phyloP scores from a whole-genome alignment of 371 early-diverging fungal species.

The Mucor indicus region DNA sequence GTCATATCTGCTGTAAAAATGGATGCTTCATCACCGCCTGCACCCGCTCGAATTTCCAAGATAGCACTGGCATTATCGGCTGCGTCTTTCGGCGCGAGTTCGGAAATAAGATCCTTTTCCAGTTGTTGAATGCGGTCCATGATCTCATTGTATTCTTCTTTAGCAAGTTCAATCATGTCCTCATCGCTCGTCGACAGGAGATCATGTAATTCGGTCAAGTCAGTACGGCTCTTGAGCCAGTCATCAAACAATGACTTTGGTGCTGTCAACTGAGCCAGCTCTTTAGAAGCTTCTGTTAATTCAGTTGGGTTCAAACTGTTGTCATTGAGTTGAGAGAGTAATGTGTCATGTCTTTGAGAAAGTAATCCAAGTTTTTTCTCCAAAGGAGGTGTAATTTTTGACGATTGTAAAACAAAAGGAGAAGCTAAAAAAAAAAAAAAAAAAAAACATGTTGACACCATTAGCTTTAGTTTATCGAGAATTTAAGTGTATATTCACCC shows the following conservation, averaged over 20 bases:
- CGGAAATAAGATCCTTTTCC: slow-evolving; percentile 46
- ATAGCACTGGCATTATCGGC: slow-evolving; percentile 75
- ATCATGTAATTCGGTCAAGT: slow-evolving; percentile 29
- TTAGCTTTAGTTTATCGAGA: not conserved
- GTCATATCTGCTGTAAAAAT: slow-evolving; percentile 74
- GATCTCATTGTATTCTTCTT: slow-evolving; percentile 51
- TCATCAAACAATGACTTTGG: slow-evolving; percentile 30
- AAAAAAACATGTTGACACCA: not conserved
- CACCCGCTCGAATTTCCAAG: slow-evolving; percentile 78
- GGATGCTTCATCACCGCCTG: slow-evolving; percentile 85
- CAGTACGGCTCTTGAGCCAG: slow-evolving; percentile 29
- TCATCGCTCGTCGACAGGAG: slow-evolving; percentile 27
- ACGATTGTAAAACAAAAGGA: slow-evolving; percentile 12
- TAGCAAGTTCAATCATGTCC: slow-evolving; percentile 56
- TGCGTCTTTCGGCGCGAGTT: slow-evolving; percentile 59
- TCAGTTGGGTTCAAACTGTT: slow-evolving; percentile 18
- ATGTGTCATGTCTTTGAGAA: slow-evolving; percentile 32
- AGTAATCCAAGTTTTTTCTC: slow-evolving; percentile 26
- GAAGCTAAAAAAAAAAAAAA: not conserved
- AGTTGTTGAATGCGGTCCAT: slow-evolving; percentile 22
- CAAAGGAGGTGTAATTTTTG: slow-evolving; percentile 34
- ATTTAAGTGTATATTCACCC: slow-evolving; percentile 8
- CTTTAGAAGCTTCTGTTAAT: slow-evolving; percentile 34
- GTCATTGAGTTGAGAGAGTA: slow-evolving; percentile 26
- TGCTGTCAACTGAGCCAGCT: slow-evolving; percentile 25